phyloP scores from a whole-genome alignment of 2,329 filamentous ascomycete genomes.

The Exophiala spinifera region DNA sequence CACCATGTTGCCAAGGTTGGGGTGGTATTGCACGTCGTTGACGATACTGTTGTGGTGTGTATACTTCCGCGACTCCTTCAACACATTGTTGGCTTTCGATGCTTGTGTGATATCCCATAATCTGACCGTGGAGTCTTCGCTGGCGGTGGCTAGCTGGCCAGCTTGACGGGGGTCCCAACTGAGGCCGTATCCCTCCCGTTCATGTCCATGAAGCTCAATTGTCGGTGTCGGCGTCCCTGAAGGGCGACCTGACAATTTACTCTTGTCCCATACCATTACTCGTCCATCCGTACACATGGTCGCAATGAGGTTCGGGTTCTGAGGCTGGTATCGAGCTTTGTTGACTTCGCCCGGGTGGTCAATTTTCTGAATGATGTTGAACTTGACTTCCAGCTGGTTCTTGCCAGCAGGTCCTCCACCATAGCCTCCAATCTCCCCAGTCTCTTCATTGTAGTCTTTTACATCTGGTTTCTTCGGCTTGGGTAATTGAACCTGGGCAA shows the following conservation, averaged over 20 bases:
- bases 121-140: constrained; percentile 85
- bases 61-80: constrained; percentile 72
- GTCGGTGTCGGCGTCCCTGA: constrained; percentile 74
- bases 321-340: constrained; percentile 95
- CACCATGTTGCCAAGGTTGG: constrained; percentile 77
- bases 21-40: constrained; percentile 96
- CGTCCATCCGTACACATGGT: constrained; percentile 85
- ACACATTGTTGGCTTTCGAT: constrained; percentile 63
- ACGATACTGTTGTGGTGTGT: constrained; percentile 87
- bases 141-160: constrained; percentile 82
- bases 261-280: constrained; percentile 91
- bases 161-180: constrained; percentile 84
- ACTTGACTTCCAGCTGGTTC: constrained; percentile 69
- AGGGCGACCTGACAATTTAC: constrained; percentile 81
- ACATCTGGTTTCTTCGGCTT: constrained; percentile 69
- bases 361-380: constrained; percentile 91
- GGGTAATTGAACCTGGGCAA: constrained; percentile 89
- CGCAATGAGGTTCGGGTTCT: constrained; percentile 94
- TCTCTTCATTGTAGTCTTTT: constrained; percentile 84
- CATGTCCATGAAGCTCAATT: constrained; percentile 80
- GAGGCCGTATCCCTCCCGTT: constrained; percentile 84
- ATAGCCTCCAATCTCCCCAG: constrained; percentile 90
- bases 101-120: constrained; percentile 87
- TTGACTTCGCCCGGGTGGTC: constrained; percentile 96
- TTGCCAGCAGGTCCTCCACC: constrained; percentile 67